phyloP scores from a whole-genome alignment of 164 flowering plant genomes.

The Tinospora cordifolia region DNA sequence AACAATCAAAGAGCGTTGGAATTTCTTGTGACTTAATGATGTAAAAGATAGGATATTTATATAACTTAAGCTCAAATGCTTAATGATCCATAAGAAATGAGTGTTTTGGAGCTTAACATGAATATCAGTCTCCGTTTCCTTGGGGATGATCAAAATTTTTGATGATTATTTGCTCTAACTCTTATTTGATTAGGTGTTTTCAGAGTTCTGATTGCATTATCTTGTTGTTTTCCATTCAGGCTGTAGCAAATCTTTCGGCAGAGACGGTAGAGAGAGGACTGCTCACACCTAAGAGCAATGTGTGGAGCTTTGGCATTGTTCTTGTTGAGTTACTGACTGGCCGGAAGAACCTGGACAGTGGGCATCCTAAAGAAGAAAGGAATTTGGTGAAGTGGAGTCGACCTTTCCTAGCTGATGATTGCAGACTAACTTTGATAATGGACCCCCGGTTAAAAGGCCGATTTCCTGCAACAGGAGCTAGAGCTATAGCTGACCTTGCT shows the following conservation, averaged over 20 bases:
- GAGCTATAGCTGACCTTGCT: constrained; percentile 71
- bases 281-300: constrained; percentile 94
- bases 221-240: constrained; percentile 37
- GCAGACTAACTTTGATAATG: constrained; percentile 75
- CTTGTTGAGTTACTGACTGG: constrained; percentile 92
- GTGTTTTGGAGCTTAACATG: not conserved
- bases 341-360: constrained; percentile 60
- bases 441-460: constrained; percentile 88
- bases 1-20: no score
- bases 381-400: constrained; percentile 85
- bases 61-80: not conserved
- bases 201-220: not conserved
- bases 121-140: not conserved
- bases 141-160: not conserved
- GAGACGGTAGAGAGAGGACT: constrained; percentile 83
- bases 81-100: not conserved
- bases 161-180: not conserved
- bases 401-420: constrained; percentile 74
- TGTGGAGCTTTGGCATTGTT: constrained; percentile 85
- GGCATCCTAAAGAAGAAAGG: constrained; percentile 75
- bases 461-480: constrained; percentile 67
- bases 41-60: no score
- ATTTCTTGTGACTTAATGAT: no score
- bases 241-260: constrained; percentile 59
- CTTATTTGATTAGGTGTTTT: not conserved